Evolutionary conservation across 2,329 filamentous ascomycete genomes (phyloP).

Genomic region (Fonsecaea nubica): DNA sequence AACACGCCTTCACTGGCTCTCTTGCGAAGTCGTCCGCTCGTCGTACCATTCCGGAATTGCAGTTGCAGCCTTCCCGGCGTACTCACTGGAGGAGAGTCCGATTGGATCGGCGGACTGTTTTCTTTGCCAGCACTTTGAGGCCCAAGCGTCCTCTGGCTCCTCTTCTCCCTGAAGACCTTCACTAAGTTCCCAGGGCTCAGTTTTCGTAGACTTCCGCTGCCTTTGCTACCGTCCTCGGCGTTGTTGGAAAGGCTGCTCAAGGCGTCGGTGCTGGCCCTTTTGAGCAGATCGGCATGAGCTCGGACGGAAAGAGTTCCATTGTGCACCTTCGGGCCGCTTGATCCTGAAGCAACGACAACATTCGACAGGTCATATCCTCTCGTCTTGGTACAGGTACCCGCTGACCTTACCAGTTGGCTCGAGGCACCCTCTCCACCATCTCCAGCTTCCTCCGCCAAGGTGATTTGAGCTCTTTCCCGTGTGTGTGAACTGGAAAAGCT

Average conservation of each 20-base stretch:
- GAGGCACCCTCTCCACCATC: neutral
- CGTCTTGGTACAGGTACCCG: neutral
- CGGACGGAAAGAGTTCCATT: slow-evolving; percentile 12
- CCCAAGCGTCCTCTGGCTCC: slow-evolving; percentile 19
- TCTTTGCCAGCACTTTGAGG: slow-evolving; percentile 32
- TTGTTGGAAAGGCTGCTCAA: slow-evolving; percentile 27
- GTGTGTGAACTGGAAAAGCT: slow-evolving; percentile 41
- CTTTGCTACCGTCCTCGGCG: slow-evolving; percentile 25
- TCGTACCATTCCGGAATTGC: slow-evolving; percentile 33
- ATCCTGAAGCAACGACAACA: slow-evolving; percentile 19
- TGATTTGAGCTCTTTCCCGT: slow-evolving; percentile 49
- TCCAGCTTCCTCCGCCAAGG: slow-evolving; percentile 29
- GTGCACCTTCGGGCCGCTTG: slow-evolving; percentile 19
- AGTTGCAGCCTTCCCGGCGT: slow-evolving; percentile 34
- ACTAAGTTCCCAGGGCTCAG: slow-evolving; percentile 35
- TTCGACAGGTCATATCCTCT: slow-evolving; percentile 21
- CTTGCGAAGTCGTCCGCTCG: slow-evolving; percentile 26
- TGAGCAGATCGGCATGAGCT: slow-evolving; percentile 25
- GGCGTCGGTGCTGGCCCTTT: slow-evolving; percentile 16
- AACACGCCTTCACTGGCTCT: slow-evolving; percentile 24
- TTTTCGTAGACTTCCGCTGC: slow-evolving; percentile 26
- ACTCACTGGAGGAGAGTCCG: slow-evolving; percentile 28
- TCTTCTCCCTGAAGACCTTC: slow-evolving; percentile 31
- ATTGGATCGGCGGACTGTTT: slow-evolving; percentile 28
- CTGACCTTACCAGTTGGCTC: neutral